These are phyloP conservation scores for Mollisiaceae sp. DNA, from an alignment of 2,329 filamentous ascomycete species.

Conservation along the genomic window DNA sequence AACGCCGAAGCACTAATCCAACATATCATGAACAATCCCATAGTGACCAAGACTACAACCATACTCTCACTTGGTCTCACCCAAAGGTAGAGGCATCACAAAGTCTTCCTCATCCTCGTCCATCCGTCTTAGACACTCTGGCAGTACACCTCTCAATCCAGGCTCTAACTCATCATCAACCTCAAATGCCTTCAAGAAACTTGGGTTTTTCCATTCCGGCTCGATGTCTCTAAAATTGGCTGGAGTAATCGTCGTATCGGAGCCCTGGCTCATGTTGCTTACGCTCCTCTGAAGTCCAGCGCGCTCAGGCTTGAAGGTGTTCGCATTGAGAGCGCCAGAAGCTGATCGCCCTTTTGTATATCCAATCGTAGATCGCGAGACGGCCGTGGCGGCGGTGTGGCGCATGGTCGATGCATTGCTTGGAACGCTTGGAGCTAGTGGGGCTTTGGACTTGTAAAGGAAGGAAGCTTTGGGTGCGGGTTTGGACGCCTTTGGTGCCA, in stretches of 20 bases:
- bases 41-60: background rate
- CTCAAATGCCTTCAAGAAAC: constrained; percentile 65
- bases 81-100: constrained; percentile 52
- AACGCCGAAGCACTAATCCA: constrained; percentile 9
- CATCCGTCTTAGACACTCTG: constrained; percentile 41
- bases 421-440: constrained; percentile 46
- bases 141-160: constrained; percentile 36
- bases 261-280: constrained; percentile 46
- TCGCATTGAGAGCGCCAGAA: constrained; percentile 45
- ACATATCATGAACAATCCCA: background rate
- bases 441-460: constrained; percentile 47
- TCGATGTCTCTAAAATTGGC: constrained; percentile 46
- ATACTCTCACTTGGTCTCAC: constrained; percentile 3
- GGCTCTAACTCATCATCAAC: constrained; percentile 48
- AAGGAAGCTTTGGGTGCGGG: constrained; percentile 42
- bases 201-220: constrained; percentile 49
- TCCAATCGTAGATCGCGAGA: constrained; percentile 81
- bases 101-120: constrained; percentile 57
- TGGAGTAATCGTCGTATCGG: constrained; percentile 55
- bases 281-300: constrained; percentile 34
- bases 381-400: constrained; percentile 65
- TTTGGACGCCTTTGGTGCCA: constrained; percentile 42
- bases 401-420: constrained; percentile 58
- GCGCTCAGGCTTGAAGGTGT: constrained; percentile 24
- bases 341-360: constrained; percentile 77